These are phyloP conservation scores for Fusarium sp. DNA, from an alignment of 2,329 filamentous ascomycete species.

Conservation along the genomic window DNA sequence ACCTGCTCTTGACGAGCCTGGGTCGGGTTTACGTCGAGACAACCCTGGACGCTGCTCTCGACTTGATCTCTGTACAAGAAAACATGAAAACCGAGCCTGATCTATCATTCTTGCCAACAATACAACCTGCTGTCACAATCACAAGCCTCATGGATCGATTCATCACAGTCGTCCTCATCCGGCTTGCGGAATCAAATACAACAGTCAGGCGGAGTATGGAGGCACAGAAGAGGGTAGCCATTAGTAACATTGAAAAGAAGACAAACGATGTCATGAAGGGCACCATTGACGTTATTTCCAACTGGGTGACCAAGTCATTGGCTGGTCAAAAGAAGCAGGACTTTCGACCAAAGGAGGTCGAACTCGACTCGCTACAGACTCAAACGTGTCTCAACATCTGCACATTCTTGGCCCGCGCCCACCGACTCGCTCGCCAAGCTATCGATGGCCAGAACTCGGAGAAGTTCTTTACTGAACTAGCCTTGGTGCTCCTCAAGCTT, in stretches of 20 bases:
- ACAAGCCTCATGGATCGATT: conserved; percentile 94
- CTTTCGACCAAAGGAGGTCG: conserved; percentile 87
- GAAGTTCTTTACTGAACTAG: conserved; percentile 86
- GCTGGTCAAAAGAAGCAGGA: conserved; percentile 87
- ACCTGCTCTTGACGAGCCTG: conserved; percentile 87
- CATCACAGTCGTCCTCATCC: conserved; percentile 89
- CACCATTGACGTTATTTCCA: conserved; percentile 75
- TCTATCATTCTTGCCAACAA: conserved; percentile 81
- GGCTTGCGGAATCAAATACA: conserved; percentile 88
- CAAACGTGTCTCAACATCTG: conserved; percentile 85
- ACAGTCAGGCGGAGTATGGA: conserved; percentile 93
- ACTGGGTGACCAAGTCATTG: conserved; percentile 81
- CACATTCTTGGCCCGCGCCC: conserved; percentile 80
- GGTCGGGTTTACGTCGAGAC: conserved; percentile 83
- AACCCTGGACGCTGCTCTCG: conserved; percentile 76
- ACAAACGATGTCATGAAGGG: conserved; percentile 72
- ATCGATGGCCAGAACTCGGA: conserved; percentile 88
- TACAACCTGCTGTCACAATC: conserved; percentile 87
- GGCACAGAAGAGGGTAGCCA: conserved; percentile 79
- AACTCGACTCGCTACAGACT: conserved; percentile 85
- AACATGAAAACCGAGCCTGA: conserved; percentile 87
- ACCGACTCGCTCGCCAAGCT: conserved; percentile 73
- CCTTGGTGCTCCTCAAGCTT: conserved; percentile 79
- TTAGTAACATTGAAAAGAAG: conserved; percentile 86
- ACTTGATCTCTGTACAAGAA: conserved; percentile 82